A percentile compares a stretch with the other conserved stretches of the same genome.
Evolutionary conservation across 306 rosid genomes (phyloP).

Genomic region (Lupinus albus): DNA sequence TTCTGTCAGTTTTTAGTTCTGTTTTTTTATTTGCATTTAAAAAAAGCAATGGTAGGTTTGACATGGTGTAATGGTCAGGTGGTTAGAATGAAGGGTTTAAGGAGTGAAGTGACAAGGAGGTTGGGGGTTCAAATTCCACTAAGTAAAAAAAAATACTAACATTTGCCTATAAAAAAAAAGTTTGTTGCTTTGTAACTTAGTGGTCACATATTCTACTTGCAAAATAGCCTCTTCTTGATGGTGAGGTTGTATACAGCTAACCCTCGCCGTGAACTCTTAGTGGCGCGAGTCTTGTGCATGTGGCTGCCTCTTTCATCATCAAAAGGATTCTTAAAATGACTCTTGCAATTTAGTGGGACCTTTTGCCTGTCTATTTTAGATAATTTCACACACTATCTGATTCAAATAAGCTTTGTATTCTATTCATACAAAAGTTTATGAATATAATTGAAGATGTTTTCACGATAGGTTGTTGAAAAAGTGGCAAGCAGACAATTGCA

Average conservation of each 20-base stretch:
- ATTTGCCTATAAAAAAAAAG: no score
- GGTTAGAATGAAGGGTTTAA: no score
- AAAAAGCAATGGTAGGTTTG: neutral
- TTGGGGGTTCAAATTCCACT: no score
- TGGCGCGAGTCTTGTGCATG: neutral
- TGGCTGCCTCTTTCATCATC: neutral
- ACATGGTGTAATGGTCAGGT: neutral
- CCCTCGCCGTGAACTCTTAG: neutral
- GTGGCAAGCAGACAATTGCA: conserved; percentile 82
- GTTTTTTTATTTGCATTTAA: neutral
- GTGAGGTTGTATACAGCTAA: neutral
- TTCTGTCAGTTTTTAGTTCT: neutral
- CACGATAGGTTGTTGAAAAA: conserved; percentile 63
- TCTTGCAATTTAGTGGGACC: neutral
- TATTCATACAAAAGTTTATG: conserved; percentile 1
- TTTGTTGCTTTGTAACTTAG: neutral
- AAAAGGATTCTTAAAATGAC: neutral
- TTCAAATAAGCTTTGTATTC: conserved; percentile 1
- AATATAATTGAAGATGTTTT: conserved; percentile 40
- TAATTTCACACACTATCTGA: neutral
- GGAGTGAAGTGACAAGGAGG: no score
- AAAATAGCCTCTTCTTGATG: neutral
- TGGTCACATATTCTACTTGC: conserved; percentile 5
- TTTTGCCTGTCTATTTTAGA: neutral
- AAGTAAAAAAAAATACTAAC: no score